A percentile compares a stretch with the other conserved stretches of the same genome.
Conservation (phyloP, 495 filamentous ascomycete species). For the Chaetomium cochliodes region DNA sequence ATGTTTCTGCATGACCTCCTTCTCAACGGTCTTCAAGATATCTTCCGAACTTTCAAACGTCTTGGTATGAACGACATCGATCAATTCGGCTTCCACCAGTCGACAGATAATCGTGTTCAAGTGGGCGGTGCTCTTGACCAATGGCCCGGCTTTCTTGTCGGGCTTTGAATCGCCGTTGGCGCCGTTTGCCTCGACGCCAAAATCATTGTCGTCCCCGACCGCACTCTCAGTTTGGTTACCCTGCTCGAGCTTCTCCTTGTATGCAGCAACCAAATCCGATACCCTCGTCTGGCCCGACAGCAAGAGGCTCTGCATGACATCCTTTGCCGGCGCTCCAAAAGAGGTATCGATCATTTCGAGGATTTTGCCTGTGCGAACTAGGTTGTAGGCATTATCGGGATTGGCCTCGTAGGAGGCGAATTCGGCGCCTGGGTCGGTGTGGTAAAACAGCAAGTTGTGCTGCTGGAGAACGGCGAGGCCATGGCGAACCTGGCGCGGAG, state of each 20-base stretch:
- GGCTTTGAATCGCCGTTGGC: slow-evolving; percentile 27
- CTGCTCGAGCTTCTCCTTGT: slow-evolving; percentile 38
- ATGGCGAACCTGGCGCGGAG: slow-evolving; percentile 66
- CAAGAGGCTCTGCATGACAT: slow-evolving; percentile 70
- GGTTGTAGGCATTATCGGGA: slow-evolving; percentile 67
- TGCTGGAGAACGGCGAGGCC: slow-evolving; percentile 83
- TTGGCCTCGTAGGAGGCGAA: slow-evolving; percentile 79
- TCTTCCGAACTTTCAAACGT: slow-evolving; percentile 45
- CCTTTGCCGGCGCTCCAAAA: slow-evolving; percentile 66
- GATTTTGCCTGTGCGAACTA: slow-evolving; percentile 80
- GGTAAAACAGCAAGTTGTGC: slow-evolving; percentile 78
- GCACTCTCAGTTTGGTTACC: slow-evolving; percentile 28
- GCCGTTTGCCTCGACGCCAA: slow-evolving; percentile 24
- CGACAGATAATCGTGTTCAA: slow-evolving; percentile 44
- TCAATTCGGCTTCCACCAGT: slow-evolving; percentile 46
- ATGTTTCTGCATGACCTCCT: slow-evolving; percentile 44
- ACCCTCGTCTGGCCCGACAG: slow-evolving; percentile 75
- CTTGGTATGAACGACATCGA: slow-evolving; percentile 42
- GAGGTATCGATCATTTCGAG: slow-evolving; percentile 67
- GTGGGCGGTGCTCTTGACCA: slow-evolving; percentile 36
- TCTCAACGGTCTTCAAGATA: slow-evolving; percentile 38
- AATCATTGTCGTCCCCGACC: slow-evolving; percentile 22
- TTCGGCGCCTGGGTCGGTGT: slow-evolving; percentile 60
- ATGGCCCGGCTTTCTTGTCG: slow-evolving; percentile 25
- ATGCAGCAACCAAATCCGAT: slow-evolving; percentile 59